phyloP scores from a whole-genome alignment of 1,139 yeast species.

The Protomyces arabidopsidicola region DNA sequence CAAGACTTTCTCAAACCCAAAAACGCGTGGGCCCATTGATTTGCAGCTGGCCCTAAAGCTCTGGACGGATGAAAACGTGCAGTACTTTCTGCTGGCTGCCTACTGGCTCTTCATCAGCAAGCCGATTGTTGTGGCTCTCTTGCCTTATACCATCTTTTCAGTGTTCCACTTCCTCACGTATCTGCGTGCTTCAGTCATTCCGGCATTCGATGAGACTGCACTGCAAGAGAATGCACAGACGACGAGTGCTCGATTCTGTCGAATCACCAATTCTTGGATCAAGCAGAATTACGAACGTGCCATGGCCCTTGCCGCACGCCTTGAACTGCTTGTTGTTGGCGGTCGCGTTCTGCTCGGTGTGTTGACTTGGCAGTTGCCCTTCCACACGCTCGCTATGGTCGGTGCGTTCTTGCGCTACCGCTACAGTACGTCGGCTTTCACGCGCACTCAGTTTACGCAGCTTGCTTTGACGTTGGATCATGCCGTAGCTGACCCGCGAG shows the following conservation, averaged over 20 bases:
- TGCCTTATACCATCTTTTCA: slow-evolving; percentile 67
- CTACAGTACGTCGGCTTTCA: slow-evolving; percentile 29
- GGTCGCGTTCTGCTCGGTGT: slow-evolving; percentile 21
- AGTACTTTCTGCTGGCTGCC: slow-evolving; percentile 56
- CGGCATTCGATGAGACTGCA: slow-evolving; percentile 52
- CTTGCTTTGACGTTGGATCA: slow-evolving; percentile 28
- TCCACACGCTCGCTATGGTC: slow-evolving; percentile 24
- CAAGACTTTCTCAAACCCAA: slow-evolving; percentile 43
- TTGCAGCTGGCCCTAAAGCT: slow-evolving; percentile 34
- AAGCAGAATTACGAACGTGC: slow-evolving; percentile 28
- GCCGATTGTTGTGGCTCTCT: slow-evolving; percentile 51
- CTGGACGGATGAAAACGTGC: slow-evolving; percentile 61
- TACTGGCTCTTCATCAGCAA: slow-evolving; percentile 53
- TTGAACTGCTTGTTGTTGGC: slow-evolving; percentile 25
- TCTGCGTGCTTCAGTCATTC: slow-evolving; percentile 60
- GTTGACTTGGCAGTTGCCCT: slow-evolving; percentile 13
- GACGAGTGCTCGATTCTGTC: slow-evolving; percentile 20
- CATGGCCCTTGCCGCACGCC: slow-evolving; percentile 28
- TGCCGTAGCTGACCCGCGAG: slow-evolving; percentile 28
- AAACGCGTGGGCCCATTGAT: slow-evolving; percentile 17
- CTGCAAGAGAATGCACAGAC: slow-evolving; percentile 10
- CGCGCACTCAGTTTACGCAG: slow-evolving; percentile 28
- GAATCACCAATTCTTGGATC: slow-evolving; percentile 20
- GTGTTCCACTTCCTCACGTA: slow-evolving; percentile 69
- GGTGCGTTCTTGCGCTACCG: slow-evolving; percentile 30